Base-by-base conservation (phyloP, 2,329 filamentous ascomycete genomes). In the Helotiales sp. region DNA sequence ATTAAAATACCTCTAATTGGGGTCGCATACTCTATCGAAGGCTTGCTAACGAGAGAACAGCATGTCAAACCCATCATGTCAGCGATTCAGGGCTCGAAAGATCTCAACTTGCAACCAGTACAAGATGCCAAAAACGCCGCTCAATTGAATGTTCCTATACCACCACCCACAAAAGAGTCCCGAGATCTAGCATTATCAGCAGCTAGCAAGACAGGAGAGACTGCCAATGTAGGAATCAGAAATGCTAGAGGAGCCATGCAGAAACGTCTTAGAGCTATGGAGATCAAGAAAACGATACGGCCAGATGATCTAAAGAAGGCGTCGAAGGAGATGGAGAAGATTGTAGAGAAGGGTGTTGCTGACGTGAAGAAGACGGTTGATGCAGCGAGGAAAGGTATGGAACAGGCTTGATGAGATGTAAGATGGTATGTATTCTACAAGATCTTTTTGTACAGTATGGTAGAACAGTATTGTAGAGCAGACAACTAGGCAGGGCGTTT, bases 141-240 rank as follows among this genome's bases (percentile, higher is more conserved):
- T n/a, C 82, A 85, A 6, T 79, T 88, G 8, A 81, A 84, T 59
- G 80, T 88, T 20, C 82, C 84, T 22, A 82, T 88, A 26, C 86
- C 86, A 1, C 84, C 86, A 5, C 85, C 85, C 0, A 88, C 86
- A 0, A 86, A 84, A 59, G 85, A 87, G 69, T 81, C 82, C n/a
- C 79, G 84, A 28, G 79, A 81, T 65, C 61, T 70, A 26, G 73
- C 75, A n/a, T 66, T 77, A 5, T 69, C 69, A 22, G 70, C 72
- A 7, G 77, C 77, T 26, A 72, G 65, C n/a, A 77, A 75, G 60
- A 73, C 74, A 1, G 77, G 78, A 5, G 76, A 79, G 52, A 72
- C 67, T 37, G 75, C 77, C 1, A 74, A 68, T 49, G 57, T 66
- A 5, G 75, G 65, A 1, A 63, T 80, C 5, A 75, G 73, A 54